Percentiles rank a stretch among this genome's conserved stretches.
These are phyloP conservation scores for Aegilops longissima DNA, from an alignment of 176 grass and related monocot genomes.

Conservation along the genomic window DNA sequence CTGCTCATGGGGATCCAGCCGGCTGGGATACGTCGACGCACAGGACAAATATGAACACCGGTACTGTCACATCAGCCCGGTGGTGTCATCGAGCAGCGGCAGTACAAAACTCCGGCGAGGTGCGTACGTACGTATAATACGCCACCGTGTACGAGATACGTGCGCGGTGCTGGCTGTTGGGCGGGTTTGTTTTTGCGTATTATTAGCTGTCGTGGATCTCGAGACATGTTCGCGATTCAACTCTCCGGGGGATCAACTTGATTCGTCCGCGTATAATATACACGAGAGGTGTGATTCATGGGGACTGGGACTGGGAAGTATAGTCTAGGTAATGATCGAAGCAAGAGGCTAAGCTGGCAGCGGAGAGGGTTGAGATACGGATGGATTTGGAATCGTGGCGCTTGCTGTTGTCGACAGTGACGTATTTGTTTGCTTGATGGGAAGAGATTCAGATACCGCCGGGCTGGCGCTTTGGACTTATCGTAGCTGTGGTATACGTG, in stretches of 20 bases:
- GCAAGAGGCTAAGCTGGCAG: background rate
- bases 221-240: background rate
- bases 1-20: background rate
- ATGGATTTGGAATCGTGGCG: background rate
- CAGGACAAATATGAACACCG: background rate
- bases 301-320: background rate
- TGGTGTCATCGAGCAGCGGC: background rate
- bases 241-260: no score
- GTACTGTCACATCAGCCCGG: background rate
- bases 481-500: background rate
- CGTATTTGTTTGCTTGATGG: background rate
- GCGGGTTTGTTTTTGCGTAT: background rate
- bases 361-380: background rate
- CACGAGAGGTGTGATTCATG: background rate
- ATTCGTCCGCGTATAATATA: no score
- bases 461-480: background rate
- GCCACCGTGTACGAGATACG: background rate
- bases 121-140: background rate
- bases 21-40: background rate
- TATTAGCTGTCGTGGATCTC: background rate
- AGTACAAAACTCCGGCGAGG: background rate
- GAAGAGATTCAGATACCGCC: background rate
- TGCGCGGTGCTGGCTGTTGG: background rate
- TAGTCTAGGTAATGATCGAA: background rate
- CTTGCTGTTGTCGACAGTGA: background rate